Base-by-base conservation (phyloP, 495 filamentous ascomycete genomes). In the Chlorociboria aeruginascens region DNA sequence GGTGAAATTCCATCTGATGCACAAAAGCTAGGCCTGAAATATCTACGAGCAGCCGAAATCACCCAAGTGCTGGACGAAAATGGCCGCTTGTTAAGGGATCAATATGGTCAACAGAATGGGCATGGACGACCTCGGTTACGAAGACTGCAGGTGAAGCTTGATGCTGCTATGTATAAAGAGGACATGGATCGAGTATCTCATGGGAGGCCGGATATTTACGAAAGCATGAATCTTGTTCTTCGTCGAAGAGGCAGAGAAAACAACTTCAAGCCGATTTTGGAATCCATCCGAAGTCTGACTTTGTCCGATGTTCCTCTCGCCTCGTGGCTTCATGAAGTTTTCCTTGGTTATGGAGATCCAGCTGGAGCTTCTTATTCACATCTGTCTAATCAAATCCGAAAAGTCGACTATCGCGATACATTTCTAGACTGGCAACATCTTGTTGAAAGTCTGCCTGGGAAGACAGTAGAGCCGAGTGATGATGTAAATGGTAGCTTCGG, bases 391-490 rank as follows among this genome's bases (percentile, higher is more conserved):
- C 74, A 77, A 38, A 71, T 94, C 35, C 72, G 74, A 51, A 81
- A 76, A 35, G 66, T 97, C 47, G 89, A 99, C 59, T 97, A 84
- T 61, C 79, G 85, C 37, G 92, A 99, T 58, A 97, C 93, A 0
- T 93, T 99, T 56, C 61, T 96, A 47, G 80, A 95, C 64, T 97
- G 93, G 93, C 77, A 89, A 54, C 92, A 99, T 69, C 66, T 99
- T 20, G 72, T 93, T 33, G 84, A 88, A 60, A 89, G 86, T 61
- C 75, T 94, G 48, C 85, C 88, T 9, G 86, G 85, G 6, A 85
- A 84, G 69, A 84, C 71, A 12, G 77, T 95, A 35, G 86, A 94
- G 57, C 83, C 85, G 20, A 73, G 77, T 28, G 79, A 79, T 40
- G 71, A 82, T 52, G 78, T 77, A 7, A 69, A 76, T 17, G 77